phyloP scores from a whole-genome alignment of 345 rosid genomes.

The Gossypium australe region DNA sequence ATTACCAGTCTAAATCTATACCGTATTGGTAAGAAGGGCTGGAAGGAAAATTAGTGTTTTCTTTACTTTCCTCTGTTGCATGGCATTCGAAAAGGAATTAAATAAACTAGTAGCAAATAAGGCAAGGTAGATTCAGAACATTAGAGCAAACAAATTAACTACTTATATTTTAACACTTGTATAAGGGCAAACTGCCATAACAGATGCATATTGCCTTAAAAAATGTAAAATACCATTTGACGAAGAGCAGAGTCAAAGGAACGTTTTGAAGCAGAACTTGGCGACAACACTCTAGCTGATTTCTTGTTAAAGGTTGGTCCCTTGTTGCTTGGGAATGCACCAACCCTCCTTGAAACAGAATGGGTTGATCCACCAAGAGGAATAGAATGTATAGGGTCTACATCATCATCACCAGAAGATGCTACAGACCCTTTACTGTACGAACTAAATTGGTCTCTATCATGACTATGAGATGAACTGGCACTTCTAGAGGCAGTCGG shows the following conservation, averaged over 20 bases:
- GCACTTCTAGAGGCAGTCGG: conserved; percentile 91
- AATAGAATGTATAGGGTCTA: conserved; percentile 63
- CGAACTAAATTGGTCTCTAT: conserved; percentile 75
- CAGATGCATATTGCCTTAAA: conserved; percentile 1
- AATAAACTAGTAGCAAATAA: conserved; percentile 1
- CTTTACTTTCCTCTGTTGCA: not conserved
- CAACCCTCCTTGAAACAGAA: conserved; percentile 45
- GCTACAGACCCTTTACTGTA: conserved; percentile 84
- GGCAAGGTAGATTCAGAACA: not conserved
- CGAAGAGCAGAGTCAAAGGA: conserved; percentile 68
- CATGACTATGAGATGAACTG: conserved; percentile 82
- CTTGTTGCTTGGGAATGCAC: conserved; percentile 57
- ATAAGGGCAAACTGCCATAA: not conserved
- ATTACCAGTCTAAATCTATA: not conserved
- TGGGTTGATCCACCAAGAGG: conserved; percentile 45
- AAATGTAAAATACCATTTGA: conserved; percentile 62
- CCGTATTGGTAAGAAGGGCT: not conserved
- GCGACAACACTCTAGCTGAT: conserved; percentile 41
- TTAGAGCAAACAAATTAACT: conserved; percentile 5
- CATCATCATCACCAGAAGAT: conserved; percentile 90
- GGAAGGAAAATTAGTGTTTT: not conserved
- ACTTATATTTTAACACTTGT: not conserved
- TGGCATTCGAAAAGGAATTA: not conserved
- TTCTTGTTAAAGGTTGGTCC: conserved; percentile 60
- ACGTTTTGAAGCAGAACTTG: conserved; percentile 84